Conservation (phyloP, 805 yeast genomes). For the Barnettozyma siamensis region DNA sequence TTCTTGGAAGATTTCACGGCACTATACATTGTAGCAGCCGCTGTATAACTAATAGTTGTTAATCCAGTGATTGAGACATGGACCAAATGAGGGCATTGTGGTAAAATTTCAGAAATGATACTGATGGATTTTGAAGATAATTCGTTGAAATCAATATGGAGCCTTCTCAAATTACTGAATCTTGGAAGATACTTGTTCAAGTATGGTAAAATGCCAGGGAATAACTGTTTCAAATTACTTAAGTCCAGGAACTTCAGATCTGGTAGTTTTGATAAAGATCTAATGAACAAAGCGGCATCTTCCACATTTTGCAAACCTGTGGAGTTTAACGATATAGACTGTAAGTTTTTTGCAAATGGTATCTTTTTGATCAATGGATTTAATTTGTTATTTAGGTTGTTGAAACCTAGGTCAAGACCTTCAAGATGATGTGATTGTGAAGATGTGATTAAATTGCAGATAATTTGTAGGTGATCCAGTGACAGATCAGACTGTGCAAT, state of each 20-base stretch:
- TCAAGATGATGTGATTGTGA: slow-evolving; percentile 32
- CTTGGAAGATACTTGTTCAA: slow-evolving; percentile 63
- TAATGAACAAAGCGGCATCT: slow-evolving; percentile 44
- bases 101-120: slow-evolving; percentile 59
- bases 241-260: slow-evolving; percentile 68
- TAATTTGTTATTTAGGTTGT: slow-evolving; percentile 45
- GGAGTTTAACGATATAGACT: slow-evolving; percentile 58
- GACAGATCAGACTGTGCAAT: slow-evolving; percentile 68
- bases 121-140: slow-evolving; percentile 51
- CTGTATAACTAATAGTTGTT: slow-evolving; percentile 46
- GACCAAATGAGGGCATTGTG: slow-evolving; percentile 58
- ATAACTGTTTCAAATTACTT: slow-evolving; percentile 60
- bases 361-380: slow-evolving; percentile 22
- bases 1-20: slow-evolving; percentile 62
- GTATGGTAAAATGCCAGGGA: slow-evolving; percentile 54
- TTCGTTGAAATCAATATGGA: slow-evolving; percentile 68
- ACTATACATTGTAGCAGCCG: slow-evolving; percentile 60
- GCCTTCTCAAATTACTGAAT: slow-evolving; percentile 54
- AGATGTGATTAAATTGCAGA: slow-evolving; percentile 52
- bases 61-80: slow-evolving; percentile 70
- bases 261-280: slow-evolving; percentile 47
- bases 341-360: slow-evolving; percentile 23
- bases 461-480: slow-evolving; percentile 47
- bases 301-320: slow-evolving; percentile 51
- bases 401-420: slow-evolving; percentile 83